phyloP scores from a whole-genome alignment of 768 basidiomycete genomes.

The Candolleomyces eurysporus region DNA sequence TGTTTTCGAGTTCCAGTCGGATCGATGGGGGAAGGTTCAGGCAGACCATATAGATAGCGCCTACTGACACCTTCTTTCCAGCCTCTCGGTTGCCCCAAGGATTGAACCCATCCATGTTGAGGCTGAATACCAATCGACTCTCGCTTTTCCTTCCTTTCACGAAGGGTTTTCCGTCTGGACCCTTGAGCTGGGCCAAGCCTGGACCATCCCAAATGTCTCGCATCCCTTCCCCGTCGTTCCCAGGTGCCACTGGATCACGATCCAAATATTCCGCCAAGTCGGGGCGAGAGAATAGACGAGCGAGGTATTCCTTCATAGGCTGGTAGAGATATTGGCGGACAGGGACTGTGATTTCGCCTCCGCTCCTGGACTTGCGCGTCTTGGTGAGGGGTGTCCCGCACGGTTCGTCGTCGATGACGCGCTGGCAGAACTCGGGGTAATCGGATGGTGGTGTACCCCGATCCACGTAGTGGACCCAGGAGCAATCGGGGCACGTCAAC shows the following conservation, averaged over 20 bases:
- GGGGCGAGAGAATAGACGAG: constrained; percentile 13
- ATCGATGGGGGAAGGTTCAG: constrained; percentile 29
- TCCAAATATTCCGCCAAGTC: constrained; percentile 15
- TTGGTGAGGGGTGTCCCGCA: no score
- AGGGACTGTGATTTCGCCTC: not conserved
- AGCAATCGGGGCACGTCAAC: no score
- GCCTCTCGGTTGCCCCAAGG: constrained; percentile 23
- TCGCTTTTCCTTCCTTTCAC: constrained; percentile 12
- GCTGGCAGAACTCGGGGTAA: no score
- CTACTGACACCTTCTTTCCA: constrained; percentile 18
- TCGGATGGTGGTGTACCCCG: no score
- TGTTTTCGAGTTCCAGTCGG: constrained; percentile 14
- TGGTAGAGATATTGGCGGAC: constrained; percentile 11
- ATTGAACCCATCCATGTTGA: constrained; percentile 30
- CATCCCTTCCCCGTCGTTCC: not conserved
- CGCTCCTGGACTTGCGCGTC: no score
- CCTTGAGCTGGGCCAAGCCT: not conserved
- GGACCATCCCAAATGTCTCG: constrained; percentile 2
- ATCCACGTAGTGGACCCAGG: no score
- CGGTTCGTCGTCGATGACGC: no score
- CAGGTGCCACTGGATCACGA: no score
- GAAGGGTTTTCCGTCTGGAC: constrained; percentile 9
- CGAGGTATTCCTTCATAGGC: constrained; percentile 21
- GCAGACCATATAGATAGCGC: constrained; percentile 25
- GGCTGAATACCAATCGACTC: constrained; percentile 21